Evolutionary conservation across 1,284 basidiomycete species (phyloP).

Genomic region (Ustilago esculenta): DNA sequence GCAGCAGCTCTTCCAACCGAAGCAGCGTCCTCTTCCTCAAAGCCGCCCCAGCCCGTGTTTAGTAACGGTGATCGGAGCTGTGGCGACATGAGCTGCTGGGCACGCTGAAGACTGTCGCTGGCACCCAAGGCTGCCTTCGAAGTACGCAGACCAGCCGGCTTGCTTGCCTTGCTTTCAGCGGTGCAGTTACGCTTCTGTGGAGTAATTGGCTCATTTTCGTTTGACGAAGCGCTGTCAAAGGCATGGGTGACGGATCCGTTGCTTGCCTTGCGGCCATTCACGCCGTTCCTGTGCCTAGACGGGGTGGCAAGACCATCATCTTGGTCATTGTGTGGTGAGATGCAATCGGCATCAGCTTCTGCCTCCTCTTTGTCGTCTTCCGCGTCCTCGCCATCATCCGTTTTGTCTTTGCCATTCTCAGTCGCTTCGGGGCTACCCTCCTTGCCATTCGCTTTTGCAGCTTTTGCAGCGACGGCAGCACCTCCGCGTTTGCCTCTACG

Average conservation of each 20-base stretch:
- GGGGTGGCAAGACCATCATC: slow-evolving; percentile 7
- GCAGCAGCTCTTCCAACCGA: slow-evolving; percentile 39
- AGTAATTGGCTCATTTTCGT: slow-evolving; percentile 34
- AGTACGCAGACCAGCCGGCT: slow-evolving; percentile 5
- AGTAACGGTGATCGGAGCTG: slow-evolving; percentile 34
- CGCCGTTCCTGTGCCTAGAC: slow-evolving; percentile 9
- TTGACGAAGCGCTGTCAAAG: slow-evolving; percentile 32
- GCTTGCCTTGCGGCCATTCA: neutral
- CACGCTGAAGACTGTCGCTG: slow-evolving; percentile 42
- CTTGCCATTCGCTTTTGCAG: slow-evolving; percentile 72
- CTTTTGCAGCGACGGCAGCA: slow-evolving; percentile 64
- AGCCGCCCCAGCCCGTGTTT: slow-evolving; percentile 37
- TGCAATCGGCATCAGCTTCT: neutral
- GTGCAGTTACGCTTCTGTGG: slow-evolving; percentile 7
- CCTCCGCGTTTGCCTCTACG: slow-evolving; percentile 62
- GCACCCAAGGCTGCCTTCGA: slow-evolving; percentile 15
- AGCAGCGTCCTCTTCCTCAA: slow-evolving; percentile 37
- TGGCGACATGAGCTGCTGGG: slow-evolving; percentile 48
- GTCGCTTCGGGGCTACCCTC: slow-evolving; percentile 55
- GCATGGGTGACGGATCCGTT: slow-evolving; percentile 6
- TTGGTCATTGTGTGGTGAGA: neutral
- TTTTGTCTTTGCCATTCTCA: slow-evolving; percentile 68
- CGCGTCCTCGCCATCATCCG: slow-evolving; percentile 53
- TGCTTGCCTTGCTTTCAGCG: slow-evolving; percentile 8
- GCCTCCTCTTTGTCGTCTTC: slow-evolving; percentile 10